Conservation (phyloP, 345 rosid genomes). For the Cardamine occulta region DNA sequence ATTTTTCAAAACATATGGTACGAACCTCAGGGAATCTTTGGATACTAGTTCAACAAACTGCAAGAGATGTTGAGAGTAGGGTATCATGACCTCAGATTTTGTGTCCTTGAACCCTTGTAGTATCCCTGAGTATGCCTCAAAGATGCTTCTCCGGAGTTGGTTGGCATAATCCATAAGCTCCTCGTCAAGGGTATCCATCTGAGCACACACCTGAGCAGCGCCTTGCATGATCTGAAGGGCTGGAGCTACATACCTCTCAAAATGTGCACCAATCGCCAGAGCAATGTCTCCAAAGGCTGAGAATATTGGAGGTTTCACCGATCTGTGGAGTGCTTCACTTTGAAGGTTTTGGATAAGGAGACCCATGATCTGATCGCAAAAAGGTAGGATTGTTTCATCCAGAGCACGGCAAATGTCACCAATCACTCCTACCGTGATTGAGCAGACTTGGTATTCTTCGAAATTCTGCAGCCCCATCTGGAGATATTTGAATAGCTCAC, state of each 20-base stretch:
- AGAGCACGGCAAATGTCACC: constrained; percentile 93
- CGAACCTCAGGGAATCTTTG: constrained; percentile 67
- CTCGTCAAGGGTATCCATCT: constrained; percentile 70
- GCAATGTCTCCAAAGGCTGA: constrained; percentile 94
- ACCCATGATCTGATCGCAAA: constrained; percentile 85
- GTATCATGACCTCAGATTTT: constrained; percentile 78
- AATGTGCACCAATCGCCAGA: constrained; percentile 79
- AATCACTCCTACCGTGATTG: constrained; percentile 85
- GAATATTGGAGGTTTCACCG: constrained; percentile 94
- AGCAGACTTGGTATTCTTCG: constrained; percentile 92
- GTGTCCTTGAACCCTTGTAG: constrained; percentile 89
- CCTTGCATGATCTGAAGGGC: constrained; percentile 80
- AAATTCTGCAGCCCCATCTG: constrained; percentile 93
- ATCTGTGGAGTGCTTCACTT: constrained; percentile 79
- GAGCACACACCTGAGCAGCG: constrained; percentile 79
- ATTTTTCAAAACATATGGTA: neutral
- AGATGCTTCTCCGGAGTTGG: constrained; percentile 82
- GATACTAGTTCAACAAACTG: constrained; percentile 80
- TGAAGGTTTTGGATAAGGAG: constrained; percentile 73
- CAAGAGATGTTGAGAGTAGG: constrained; percentile 82
- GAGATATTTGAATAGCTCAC: constrained; percentile 73
- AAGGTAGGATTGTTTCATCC: constrained; percentile 74
- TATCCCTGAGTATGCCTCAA: constrained; percentile 93
- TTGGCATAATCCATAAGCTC: constrained; percentile 84
- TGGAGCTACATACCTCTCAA: constrained; percentile 68